These are phyloP conservation scores for Pleurotus platypus DNA, from an alignment of 768 basidiomycete species.

Conservation along the genomic window DNA sequence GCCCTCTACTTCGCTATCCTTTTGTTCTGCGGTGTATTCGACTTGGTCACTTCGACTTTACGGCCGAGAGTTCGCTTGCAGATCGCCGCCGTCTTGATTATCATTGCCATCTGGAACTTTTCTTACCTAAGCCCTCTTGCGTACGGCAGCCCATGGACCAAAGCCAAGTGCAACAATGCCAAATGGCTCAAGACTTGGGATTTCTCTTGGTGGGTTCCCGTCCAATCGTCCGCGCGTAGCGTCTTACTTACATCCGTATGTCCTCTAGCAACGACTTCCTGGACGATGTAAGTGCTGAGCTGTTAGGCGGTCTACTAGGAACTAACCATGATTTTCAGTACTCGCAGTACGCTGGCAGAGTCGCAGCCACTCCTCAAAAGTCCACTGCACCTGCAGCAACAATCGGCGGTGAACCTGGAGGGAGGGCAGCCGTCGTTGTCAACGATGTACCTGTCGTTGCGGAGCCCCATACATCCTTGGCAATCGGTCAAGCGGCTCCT, in stretches of 20 bases:
- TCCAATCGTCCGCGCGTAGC: too few species aligned
- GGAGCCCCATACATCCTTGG: conserved; percentile 31
- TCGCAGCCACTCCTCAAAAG: conserved; percentile 34
- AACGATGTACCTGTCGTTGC: conserved; percentile 30
- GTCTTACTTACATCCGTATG: neutral
- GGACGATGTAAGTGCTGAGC: conserved; percentile 48
- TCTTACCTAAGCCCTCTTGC: conserved; percentile 73
- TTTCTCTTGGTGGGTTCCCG: conserved; percentile 69
- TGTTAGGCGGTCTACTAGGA: neutral
- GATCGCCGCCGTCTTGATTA: conserved; percentile 68
- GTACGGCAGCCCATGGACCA: conserved; percentile 90
- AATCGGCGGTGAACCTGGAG: conserved; percentile 49
- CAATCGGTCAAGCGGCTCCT: conserved; percentile 61
- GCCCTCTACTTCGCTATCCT: conserved; percentile 94
- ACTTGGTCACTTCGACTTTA: conserved; percentile 77
- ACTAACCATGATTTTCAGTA: conserved; percentile 37
- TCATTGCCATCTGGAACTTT: conserved; percentile 79
- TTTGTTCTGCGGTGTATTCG: conserved; percentile 73
- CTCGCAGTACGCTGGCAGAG: conserved; percentile 43
- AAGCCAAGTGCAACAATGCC: conserved; percentile 64
- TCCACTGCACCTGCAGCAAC: conserved; percentile 37
- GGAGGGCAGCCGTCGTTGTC: conserved; percentile 52
- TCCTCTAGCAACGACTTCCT: conserved; percentile 59
- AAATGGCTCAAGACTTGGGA: conserved; percentile 96
- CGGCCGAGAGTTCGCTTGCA: conserved; percentile 77